Evolutionary conservation across 495 filamentous ascomycete species (phyloP), one percentile per base, ranked within the genome.

Genomic region (Bombardia bombarda): DNA sequence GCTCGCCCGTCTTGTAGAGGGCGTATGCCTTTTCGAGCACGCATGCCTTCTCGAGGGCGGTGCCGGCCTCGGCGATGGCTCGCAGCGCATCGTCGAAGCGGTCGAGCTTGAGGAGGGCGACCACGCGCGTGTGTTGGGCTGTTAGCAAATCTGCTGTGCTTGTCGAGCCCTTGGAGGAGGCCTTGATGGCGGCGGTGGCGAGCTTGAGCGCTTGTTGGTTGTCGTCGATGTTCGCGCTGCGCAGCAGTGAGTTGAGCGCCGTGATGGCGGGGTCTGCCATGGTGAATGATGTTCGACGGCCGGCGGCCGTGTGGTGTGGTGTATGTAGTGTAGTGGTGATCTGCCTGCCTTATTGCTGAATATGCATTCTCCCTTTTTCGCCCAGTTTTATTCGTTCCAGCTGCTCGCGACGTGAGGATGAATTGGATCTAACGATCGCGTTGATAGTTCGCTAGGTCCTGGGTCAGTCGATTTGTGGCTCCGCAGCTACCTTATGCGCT

Each of bases 41-140:
- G 20, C 84, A 90, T 26, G 58, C 60, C 37, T 80, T 67, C 57
- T 83, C 83, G 43, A 95, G 60, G 38, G 60, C 63, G 50, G 83
- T 70, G 25, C 83, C 85, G 33, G 74, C 82, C 28, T 81, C 76
- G 55, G 87, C 79, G 43, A 97, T 74, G 24, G 79, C 77, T 32
- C 78, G 80, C 37, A 95, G 69, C 18, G 88, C 84, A 66, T 98
- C 92, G 16, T 92, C 83, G 61, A 83, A 96, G 45, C 90, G 87
- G 59, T 99, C 93, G 38, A 97, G 80, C 58, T 93, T 94, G 39
- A 97, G 65, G 26, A 99, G 74, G 9, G 92, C 89, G 28, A 97
- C 84, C 8, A 82, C 73, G 49, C 86, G 87, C 26, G 82, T 82
- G 59, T 84, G 83, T 33, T 86, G 85, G 6, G 85, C 82, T 18